Percentiles rank a stretch among this genome's conserved stretches.
Conservation (phyloP, 2,329 filamentous ascomycete species). For the Diaporthe velutina region DNA sequence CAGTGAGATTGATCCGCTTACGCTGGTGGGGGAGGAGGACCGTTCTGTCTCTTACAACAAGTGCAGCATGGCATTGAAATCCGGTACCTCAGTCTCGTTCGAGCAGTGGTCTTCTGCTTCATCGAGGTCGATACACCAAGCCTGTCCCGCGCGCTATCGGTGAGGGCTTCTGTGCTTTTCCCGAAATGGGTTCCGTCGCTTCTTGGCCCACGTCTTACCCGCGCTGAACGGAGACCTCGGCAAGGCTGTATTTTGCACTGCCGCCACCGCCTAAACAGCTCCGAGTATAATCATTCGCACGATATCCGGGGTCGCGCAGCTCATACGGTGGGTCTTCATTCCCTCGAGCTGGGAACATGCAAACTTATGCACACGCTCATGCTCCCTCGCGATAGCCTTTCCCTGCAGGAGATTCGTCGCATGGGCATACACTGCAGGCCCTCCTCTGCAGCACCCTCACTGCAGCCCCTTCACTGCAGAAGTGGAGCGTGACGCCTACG, state of each 20-base stretch:
- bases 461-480: not conserved
- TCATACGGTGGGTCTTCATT: not conserved
- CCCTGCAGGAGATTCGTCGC: constrained; percentile 17
- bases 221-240: constrained; percentile 20
- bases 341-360: constrained; percentile 11
- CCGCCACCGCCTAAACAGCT: constrained; percentile 6
- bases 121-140: constrained; percentile 5
- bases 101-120: not conserved
- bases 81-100: not conserved
- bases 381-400: not conserved
- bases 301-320: constrained; percentile 27
- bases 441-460: constrained; percentile 8
- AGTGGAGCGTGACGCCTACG: not conserved
- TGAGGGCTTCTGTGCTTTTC: constrained; percentile 1
- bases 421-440: constrained; percentile 21
- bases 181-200: constrained; percentile 13
- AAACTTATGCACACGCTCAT: constrained; percentile 26
- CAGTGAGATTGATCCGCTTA: constrained; percentile 5
- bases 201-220: constrained; percentile 21
- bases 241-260: constrained; percentile 7
- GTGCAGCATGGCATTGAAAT: not conserved
- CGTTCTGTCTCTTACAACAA: not conserved
- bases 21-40: not conserved
- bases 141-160: constrained; percentile 15
- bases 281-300: constrained; percentile 21